Evolutionary conservation across 1,284 basidiomycete species (phyloP).

Genomic region (Microbotryum scabiosae): DNA sequence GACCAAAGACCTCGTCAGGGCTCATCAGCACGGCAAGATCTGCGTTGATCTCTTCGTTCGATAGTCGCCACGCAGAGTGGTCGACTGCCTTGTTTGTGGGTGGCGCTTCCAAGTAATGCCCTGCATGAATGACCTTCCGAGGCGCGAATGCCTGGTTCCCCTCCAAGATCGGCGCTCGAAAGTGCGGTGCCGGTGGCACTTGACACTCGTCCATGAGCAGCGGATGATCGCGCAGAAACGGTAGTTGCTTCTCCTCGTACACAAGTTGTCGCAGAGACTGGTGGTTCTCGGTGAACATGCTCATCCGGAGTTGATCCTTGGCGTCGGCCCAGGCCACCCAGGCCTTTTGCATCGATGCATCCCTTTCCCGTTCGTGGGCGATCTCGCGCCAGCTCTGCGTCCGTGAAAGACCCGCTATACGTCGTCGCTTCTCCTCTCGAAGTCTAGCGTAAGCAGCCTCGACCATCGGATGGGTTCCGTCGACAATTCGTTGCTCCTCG

Average conservation of each 20-base stretch:
- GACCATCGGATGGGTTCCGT: slow-evolving; percentile 20
- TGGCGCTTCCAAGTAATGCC: slow-evolving; percentile 20
- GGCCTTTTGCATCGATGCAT: not conserved
- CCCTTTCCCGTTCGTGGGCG: slow-evolving; percentile 1
- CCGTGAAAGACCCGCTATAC: not conserved
- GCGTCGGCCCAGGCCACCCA: slow-evolving; percentile 21
- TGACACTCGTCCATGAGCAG: slow-evolving; percentile 18
- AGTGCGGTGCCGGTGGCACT: slow-evolving; percentile 16
- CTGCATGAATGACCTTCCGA: slow-evolving; percentile 8
- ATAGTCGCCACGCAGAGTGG: slow-evolving; percentile 12
- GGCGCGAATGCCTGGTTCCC: slow-evolving; percentile 7
- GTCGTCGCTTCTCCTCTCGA: slow-evolving; percentile 9
- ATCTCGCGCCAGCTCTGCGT: not conserved
- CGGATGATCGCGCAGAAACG: slow-evolving; percentile 25
- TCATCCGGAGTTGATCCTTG: slow-evolving; percentile 14
- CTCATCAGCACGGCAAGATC: slow-evolving; percentile 19
- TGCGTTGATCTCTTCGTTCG: slow-evolving; percentile 15
- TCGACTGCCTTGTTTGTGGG: slow-evolving; percentile 16
- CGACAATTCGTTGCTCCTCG: slow-evolving; percentile 7
- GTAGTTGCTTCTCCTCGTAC: slow-evolving; percentile 17
- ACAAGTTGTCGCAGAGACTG: slow-evolving; percentile 12
- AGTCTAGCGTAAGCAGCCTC: slow-evolving; percentile 1
- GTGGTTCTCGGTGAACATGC: slow-evolving; percentile 20
- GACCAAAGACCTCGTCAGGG: not conserved
- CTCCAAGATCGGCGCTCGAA: slow-evolving; percentile 12